phyloP scores from a whole-genome alignment of 2,329 filamentous ascomycete genomes.

The Metarhizium brunneum region DNA sequence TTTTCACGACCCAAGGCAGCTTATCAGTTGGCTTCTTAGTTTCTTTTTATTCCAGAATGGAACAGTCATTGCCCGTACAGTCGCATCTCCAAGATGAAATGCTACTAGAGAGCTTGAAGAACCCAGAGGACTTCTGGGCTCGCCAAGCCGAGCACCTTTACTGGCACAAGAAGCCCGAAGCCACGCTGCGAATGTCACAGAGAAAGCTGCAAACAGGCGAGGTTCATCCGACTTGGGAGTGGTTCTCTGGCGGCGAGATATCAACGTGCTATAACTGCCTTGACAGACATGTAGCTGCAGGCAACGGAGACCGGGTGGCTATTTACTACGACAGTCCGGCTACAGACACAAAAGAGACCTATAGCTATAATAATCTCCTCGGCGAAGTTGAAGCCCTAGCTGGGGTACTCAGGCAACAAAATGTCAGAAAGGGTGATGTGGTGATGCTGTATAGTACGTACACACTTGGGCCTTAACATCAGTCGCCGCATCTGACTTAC shows the following conservation, averaged over 20 bases:
- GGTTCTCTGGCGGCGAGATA: constrained; percentile 84
- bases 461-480: background rate
- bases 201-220: constrained; percentile 39
- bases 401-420: constrained; percentile 64
- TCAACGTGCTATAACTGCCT: constrained; percentile 89
- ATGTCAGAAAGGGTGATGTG: constrained; percentile 74
- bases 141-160: constrained; percentile 64
- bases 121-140: constrained; percentile 67
- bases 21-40: too few relatives aligned
- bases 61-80: too few relatives aligned
- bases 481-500: background rate
- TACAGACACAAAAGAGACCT: constrained; percentile 58
- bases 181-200: constrained; percentile 39
- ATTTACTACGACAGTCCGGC: constrained; percentile 87
- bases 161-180: constrained; percentile 70
- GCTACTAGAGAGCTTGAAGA: constrained; percentile 49
- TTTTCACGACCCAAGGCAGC: too few relatives aligned
- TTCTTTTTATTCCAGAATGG: too few relatives aligned
- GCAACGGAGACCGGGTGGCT: constrained; percentile 55
- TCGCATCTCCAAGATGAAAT: constrained; percentile 37
- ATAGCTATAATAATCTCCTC: constrained; percentile 68
- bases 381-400: constrained; percentile 75
- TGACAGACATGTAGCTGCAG: constrained; percentile 62
- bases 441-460: constrained; percentile 77
- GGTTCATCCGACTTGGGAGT: constrained; percentile 68